These are phyloP conservation scores for Clarireedia hainanense DNA, from an alignment of 2,329 filamentous ascomycete species.

Conservation along the genomic window DNA sequence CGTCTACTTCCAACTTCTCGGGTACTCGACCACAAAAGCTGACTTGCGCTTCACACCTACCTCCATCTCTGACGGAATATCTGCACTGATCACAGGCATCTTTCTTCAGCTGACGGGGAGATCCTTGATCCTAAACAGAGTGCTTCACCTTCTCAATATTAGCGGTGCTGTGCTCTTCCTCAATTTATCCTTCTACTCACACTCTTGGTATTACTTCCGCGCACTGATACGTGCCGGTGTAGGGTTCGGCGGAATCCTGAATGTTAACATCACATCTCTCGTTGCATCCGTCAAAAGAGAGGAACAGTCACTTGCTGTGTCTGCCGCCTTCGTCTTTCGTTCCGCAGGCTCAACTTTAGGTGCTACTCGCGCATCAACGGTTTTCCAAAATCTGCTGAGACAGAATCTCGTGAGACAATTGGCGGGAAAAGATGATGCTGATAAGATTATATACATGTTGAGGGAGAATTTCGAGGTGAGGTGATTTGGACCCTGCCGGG, in stretches of 20 bases:
- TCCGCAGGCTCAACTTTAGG: slow-evolving; percentile 62
- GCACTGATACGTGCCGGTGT: slow-evolving; percentile 44
- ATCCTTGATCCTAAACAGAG: slow-evolving; percentile 60
- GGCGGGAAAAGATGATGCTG: neutral
- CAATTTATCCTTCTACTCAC: slow-evolving; percentile 44
- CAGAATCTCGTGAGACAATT: slow-evolving; percentile 7
- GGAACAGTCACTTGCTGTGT: slow-evolving; percentile 66
- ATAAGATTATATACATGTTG: neutral
- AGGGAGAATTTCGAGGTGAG: neutral
- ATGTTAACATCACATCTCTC: slow-evolving; percentile 60
- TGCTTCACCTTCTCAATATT: slow-evolving; percentile 30
- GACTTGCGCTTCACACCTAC: slow-evolving; percentile 59
- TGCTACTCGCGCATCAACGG: slow-evolving; percentile 35
- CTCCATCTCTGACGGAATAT: slow-evolving; percentile 51
- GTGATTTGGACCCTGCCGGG: neutral
- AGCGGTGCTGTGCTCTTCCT: slow-evolving; percentile 47
- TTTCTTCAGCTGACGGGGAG: slow-evolving; percentile 60
- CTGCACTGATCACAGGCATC: slow-evolving; percentile 52
- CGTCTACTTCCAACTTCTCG: slow-evolving; percentile 65
- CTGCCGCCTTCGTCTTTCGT: slow-evolving; percentile 71
- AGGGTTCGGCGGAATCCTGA: slow-evolving; percentile 52
- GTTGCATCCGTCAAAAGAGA: slow-evolving; percentile 57
- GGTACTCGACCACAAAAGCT: slow-evolving; percentile 51
- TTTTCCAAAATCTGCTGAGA: slow-evolving; percentile 10
- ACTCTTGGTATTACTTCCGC: slow-evolving; percentile 40